These are phyloP conservation scores for Hyaloscypha bicolor DNA, from an alignment of 495 filamentous ascomycete genomes.

Conservation along the genomic window DNA sequence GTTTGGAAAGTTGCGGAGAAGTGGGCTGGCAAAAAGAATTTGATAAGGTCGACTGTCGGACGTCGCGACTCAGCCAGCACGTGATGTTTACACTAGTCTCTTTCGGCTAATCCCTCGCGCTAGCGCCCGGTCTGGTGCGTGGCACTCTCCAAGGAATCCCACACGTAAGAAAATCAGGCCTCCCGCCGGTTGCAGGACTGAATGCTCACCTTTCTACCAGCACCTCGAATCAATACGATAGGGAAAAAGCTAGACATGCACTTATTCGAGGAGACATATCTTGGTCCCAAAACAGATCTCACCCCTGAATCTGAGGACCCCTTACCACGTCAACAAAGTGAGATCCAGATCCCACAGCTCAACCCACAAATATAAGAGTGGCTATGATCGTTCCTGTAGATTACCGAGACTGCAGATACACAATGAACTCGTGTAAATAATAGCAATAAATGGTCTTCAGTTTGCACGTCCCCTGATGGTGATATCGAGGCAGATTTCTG, in stretches of 20 bases:
- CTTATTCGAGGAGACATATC: neutral
- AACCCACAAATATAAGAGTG: neutral
- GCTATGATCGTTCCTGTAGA: neutral
- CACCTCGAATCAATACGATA: neutral
- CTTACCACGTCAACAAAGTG: slow-evolving; percentile 11
- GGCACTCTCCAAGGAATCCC: neutral
- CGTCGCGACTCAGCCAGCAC: neutral
- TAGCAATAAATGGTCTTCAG: neutral
- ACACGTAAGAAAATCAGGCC: neutral
- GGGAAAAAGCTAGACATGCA: neutral
- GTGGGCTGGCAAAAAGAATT: neutral
- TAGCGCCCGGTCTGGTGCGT: neutral
- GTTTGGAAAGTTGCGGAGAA: neutral
- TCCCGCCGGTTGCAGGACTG: neutral
- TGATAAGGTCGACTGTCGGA: neutral
- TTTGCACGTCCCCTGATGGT: neutral
- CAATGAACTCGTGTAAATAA: neutral
- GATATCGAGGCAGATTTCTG: slow-evolving; percentile 22
- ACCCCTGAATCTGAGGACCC: slow-evolving; percentile 15
- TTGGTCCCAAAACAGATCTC: neutral
- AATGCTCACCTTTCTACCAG: neutral
- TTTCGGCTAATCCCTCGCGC: slow-evolving; percentile 1
- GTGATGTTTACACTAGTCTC: neutral
- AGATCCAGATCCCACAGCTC: neutral
- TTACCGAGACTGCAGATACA: neutral